Base-by-base conservation (phyloP, 2,329 filamentous ascomycete genomes). In the Alternaria arbusti region DNA sequence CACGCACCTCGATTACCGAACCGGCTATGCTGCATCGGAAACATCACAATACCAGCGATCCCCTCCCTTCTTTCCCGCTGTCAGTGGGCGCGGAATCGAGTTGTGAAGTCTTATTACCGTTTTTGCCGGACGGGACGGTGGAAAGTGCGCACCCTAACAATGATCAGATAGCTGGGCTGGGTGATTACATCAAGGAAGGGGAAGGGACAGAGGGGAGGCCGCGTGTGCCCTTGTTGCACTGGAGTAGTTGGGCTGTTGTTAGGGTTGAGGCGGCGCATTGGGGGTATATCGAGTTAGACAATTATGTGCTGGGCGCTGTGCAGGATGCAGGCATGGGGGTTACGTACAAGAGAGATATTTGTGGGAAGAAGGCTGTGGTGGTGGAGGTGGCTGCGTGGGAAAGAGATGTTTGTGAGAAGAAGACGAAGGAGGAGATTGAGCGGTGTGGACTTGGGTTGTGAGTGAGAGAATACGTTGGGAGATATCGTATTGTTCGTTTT, bases 21-120 rank as follows among this genome's bases (percentile, higher is more conserved):
- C 11, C 28, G 28, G 1, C 10, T 2, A 4, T 30, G 1, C 4
- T 30, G 11, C 28, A 30, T 30, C 1, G 11, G 10, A 4, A 30
- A 1, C 11, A 4, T 30, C 28, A 30, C 28, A 6, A 12, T 12
- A 1, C 28, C 28, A 30, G 10, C 28, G 28, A 30, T 12, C 28
- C 28, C 28, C 28, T 30, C 11, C 28, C 28, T 3, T 40, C 8
- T 4, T n/a, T 40, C 32, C 63, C 64, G 7, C 22, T 66, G 6
- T 65, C 68, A 20, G 47, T 64, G 10, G 70, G 70, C 9, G 61
- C 65, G 9, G 46, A 54, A 25, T 66, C 64, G 5, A 20, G 17
- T 2, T 47, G 68, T 11, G 30, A 54, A 26, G 5, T 20, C 3
- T 13, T 66, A 11, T 15, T 73, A 40, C 70, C 69, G 0, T 20